A percentile compares a stretch with the other conserved stretches of the same genome.
These are phyloP conservation scores for Sarcodon sp. DNA, from an alignment of 768 basidiomycete species.

Conservation along the genomic window DNA sequence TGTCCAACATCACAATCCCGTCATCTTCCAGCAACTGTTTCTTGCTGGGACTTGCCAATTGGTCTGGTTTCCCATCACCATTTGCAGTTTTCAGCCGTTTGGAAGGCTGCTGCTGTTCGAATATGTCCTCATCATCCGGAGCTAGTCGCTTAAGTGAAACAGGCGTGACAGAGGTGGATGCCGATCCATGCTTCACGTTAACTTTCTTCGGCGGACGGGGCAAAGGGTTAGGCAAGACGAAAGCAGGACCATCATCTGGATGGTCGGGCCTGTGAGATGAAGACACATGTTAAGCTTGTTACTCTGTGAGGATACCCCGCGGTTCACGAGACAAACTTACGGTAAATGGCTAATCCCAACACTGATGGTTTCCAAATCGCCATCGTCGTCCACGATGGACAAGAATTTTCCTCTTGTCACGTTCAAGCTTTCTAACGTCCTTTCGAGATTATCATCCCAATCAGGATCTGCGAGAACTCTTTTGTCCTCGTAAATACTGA, in stretches of 20 bases:
- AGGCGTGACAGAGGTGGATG: conserved; percentile 30
- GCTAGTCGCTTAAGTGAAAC: conserved; percentile 42
- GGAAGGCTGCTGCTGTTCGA: conserved; percentile 22
- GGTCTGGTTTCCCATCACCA: conserved; percentile 8
- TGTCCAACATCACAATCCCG: conserved; percentile 57
- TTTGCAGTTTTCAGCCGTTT: conserved; percentile 40
- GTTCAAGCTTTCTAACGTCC: conserved; percentile 71
- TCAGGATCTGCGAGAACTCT: conserved; percentile 86
- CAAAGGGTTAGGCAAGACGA: conserved; percentile 53
- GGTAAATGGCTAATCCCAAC: conserved; percentile 58
- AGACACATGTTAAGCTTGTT: neutral
- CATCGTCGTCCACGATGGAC: conserved; percentile 83
- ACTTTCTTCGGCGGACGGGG: conserved; percentile 38
- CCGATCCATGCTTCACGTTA: conserved; percentile 17
- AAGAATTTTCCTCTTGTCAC: conserved; percentile 80
- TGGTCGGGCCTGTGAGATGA: conserved; percentile 36
- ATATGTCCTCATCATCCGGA: conserved; percentile 41
- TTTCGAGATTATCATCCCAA: conserved; percentile 78
- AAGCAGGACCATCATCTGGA: conserved; percentile 32
- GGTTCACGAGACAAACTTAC: conserved; percentile 30
- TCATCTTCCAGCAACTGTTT: conserved; percentile 58
- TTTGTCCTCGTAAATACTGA: conserved; percentile 80
- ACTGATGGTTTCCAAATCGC: conserved; percentile 55
- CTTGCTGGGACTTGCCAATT: conserved; percentile 43
- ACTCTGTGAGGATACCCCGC: neutral